Conservation (phyloP, 495 filamentous ascomycete genomes). For the Pseudevernia furfuracea region DNA sequence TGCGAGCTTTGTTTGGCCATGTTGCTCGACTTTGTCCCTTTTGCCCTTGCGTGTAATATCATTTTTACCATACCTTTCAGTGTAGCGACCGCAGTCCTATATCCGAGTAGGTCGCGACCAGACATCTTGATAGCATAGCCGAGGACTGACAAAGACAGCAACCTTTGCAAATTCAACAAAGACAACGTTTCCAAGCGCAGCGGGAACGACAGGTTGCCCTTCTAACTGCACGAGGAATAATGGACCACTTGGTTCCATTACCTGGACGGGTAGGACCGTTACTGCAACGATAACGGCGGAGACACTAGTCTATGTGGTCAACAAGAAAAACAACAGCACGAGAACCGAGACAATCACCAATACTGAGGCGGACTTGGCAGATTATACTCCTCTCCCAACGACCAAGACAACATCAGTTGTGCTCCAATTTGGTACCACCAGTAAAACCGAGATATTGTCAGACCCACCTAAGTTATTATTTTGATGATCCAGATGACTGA, state of each 20-base stretch:
- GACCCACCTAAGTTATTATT: neutral
- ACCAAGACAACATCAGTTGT: slow-evolving; percentile 9
- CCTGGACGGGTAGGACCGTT: neutral
- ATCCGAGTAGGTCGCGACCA: slow-evolving; percentile 4
- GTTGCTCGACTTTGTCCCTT: neutral
- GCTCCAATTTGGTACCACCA: slow-evolving; percentile 9
- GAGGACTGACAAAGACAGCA: neutral
- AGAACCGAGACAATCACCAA: slow-evolving; percentile 9
- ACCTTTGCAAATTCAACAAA: slow-evolving; percentile 6
- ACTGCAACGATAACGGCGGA: slow-evolving; percentile 12
- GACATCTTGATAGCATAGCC: neutral
- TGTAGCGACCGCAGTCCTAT: neutral
- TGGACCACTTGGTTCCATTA: slow-evolving; percentile 3
- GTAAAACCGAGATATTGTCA: slow-evolving; percentile 1
- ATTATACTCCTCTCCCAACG: slow-evolving; percentile 2
- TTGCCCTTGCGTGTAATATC: neutral
- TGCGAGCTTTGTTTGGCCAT: neutral
- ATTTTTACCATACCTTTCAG: neutral
- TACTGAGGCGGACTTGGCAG: slow-evolving; percentile 5
- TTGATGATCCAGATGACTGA: neutral
- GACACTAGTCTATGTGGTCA: slow-evolving; percentile 7
- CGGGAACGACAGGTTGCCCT: slow-evolving; percentile 1
- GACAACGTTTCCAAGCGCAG: neutral
- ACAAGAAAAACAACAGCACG: slow-evolving; percentile 2
- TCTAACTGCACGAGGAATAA: neutral